These are phyloP conservation scores for Rhododendron ovatum DNA, from an alignment of 148 eudicot genomes.

Conservation along the genomic window DNA sequence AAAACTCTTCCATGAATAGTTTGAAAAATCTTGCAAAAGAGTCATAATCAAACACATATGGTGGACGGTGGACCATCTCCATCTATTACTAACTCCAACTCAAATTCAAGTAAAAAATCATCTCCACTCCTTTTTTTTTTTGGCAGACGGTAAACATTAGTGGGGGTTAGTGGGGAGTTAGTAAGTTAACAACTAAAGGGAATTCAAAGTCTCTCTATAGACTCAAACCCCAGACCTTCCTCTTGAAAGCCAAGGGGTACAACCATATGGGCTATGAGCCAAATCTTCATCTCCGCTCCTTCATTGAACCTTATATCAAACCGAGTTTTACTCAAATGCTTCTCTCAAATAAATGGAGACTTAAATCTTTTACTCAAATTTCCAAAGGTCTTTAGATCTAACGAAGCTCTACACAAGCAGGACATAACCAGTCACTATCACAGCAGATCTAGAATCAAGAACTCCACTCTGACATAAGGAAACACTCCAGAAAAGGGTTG, in stretches of 20 bases:
- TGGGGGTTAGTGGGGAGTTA: too few species aligned
- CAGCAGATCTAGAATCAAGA: neutral
- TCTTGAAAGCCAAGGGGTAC: too few species aligned
- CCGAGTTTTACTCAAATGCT: neutral
- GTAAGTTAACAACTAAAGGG: too few species aligned
- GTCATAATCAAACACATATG: neutral
- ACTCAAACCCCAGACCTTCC: too few species aligned
- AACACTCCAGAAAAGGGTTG: neutral
- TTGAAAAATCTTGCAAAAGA: neutral
- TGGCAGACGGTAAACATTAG: too few species aligned
- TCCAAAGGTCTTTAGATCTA: neutral
- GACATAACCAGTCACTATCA: neutral
- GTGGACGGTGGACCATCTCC: neutral
- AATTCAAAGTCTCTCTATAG: too few species aligned
- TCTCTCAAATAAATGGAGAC: neutral
- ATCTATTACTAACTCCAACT: neutral
- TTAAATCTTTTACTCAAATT: neutral
- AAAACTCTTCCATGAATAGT: neutral
- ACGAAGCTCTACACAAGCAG: neutral
- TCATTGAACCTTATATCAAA: neutral
- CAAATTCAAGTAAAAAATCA: neutral
- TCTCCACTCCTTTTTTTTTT: neutral
- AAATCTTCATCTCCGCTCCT: neutral
- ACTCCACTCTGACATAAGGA: neutral
- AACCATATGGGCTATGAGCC: too few species aligned